Conservation (phyloP, 148 eudicot species). For the Chenopodium formosanum region DNA sequence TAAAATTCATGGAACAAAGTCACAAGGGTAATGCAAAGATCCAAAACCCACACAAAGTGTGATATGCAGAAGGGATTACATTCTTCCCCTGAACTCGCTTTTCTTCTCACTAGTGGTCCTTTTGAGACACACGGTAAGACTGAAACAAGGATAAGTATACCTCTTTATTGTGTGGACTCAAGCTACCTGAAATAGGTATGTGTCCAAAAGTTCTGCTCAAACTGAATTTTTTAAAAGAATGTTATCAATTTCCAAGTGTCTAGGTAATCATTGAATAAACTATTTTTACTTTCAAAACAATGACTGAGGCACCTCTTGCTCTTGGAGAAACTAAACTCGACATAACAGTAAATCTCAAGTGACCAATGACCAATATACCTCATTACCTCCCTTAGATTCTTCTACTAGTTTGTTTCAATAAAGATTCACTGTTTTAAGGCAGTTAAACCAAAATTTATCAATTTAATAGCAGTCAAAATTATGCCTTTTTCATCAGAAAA, state of each 20-base stretch:
- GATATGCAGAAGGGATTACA: neutral
- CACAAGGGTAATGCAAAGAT: neutral
- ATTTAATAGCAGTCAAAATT: neutral
- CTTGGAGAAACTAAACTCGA: neutral
- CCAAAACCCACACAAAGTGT: neutral
- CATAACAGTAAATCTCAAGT: neutral
- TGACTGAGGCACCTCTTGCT: neutral
- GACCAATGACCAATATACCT: neutral
- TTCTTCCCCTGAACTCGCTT: neutral
- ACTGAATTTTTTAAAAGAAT: neutral
- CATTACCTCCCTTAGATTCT: neutral
- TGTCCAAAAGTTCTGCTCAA: neutral
- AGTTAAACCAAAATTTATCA: neutral
- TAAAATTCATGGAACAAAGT: neutral
- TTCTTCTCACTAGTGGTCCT: neutral
- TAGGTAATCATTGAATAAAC: neutral
- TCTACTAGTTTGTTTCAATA: neutral
- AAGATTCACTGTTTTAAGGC: neutral
- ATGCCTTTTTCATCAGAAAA: neutral
- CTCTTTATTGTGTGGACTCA: neutral
- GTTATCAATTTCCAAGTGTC: neutral
- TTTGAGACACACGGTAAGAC: neutral
- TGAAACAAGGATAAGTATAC: neutral
- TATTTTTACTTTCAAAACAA: neutral
- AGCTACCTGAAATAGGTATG: neutral